Evolutionary conservation across 2,329 filamentous ascomycete genomes (phyloP).

Genomic region (Penicillium sp.): DNA sequence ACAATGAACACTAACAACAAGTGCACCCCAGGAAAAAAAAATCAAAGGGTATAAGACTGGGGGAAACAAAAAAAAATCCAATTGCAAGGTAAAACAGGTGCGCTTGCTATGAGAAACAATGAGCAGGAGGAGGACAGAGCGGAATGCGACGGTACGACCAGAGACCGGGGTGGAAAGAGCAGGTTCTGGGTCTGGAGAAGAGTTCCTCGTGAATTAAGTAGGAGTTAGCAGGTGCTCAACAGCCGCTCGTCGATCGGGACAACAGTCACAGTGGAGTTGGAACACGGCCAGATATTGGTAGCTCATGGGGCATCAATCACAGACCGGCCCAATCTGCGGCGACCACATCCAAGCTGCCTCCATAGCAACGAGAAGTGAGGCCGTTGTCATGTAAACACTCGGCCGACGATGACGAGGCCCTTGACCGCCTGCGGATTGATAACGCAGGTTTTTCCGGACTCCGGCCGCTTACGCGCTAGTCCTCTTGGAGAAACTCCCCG

Average conservation of each 20-base stretch:
- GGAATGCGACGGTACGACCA: slow-evolving; percentile 23
- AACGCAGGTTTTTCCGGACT: slow-evolving; percentile 22
- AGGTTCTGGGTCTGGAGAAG: slow-evolving; percentile 16
- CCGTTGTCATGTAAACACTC: slow-evolving; percentile 43
- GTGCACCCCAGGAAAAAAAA: slow-evolving; percentile 22
- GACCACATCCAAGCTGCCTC: slow-evolving; percentile 37
- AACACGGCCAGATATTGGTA: slow-evolving; percentile 27
- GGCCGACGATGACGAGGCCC: background rate
- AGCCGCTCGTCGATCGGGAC: slow-evolving; percentile 21
- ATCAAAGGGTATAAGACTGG: slow-evolving; percentile 27
- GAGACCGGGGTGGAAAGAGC: slow-evolving; percentile 15
- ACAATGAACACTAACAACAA: slow-evolving; percentile 30
- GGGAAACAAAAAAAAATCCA: slow-evolving; percentile 22
- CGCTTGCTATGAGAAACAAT: slow-evolving; percentile 27
- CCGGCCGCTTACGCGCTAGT: slow-evolving; percentile 16
- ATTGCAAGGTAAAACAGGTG: slow-evolving; percentile 20
- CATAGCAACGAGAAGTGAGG: slow-evolving; percentile 39
- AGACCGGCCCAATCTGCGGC: slow-evolving; percentile 33
- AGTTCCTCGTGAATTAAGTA: slow-evolving; percentile 24
- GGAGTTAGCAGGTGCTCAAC: slow-evolving; percentile 3
- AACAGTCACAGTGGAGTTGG: slow-evolving; percentile 34
- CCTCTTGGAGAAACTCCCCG: slow-evolving; percentile 38
- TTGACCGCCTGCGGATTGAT: background rate
- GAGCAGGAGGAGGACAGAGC: slow-evolving; percentile 19
- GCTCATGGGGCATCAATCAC: slow-evolving; percentile 33